Evolutionary conservation across 495 filamentous ascomycete genomes (phyloP), one percentile per base, ranked within the genome.

Genomic region (Pyrenula aspistea): DNA sequence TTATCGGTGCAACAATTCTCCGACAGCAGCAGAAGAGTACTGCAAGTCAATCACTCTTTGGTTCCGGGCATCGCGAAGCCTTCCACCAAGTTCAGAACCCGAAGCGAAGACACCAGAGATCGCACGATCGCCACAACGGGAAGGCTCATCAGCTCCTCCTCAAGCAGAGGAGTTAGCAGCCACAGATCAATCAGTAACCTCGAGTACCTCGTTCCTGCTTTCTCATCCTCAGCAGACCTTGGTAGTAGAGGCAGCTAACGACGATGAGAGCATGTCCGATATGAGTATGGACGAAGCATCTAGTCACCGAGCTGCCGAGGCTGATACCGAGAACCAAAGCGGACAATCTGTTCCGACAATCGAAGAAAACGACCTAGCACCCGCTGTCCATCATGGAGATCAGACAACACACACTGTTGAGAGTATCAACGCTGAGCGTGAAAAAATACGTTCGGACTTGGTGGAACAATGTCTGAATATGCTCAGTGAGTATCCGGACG

Each of bases 401-500:
- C 74, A 12, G 67, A 74, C 24, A 63, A 74, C 22, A 66, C 79
- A 21, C 21, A 90, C 89, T 0, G 71, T 91, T 53, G 89, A 97
- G 57, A 89, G 94, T 63, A 73, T 99, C 22, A 88, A 96, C 57
- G 77, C 80, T 24, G 83, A 89, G 66, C 84, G 94, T 42, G 77
- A 78, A 21, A 77, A 76, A 11, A 73, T 97, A 51, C 80, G 88
- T 25, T 76, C 82, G 8, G 85, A 88, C 55, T 71, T 97, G 49
- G 91, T 96, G 55, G 89, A 95, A 61, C 87, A 88, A 31, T 93
- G 84, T 57, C 76, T 99, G 19, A 91, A 97, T 67, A 83, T 96
- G 53, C 80, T 97, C 47, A 87, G 89, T 63, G 83, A 85, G 55
- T 91, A 96, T 58, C 82, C 87, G 22, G 86, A 89, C 61, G 84